Conservation (phyloP, 192 early-diverging fungal species). For the Coemansia sp. region DNA sequence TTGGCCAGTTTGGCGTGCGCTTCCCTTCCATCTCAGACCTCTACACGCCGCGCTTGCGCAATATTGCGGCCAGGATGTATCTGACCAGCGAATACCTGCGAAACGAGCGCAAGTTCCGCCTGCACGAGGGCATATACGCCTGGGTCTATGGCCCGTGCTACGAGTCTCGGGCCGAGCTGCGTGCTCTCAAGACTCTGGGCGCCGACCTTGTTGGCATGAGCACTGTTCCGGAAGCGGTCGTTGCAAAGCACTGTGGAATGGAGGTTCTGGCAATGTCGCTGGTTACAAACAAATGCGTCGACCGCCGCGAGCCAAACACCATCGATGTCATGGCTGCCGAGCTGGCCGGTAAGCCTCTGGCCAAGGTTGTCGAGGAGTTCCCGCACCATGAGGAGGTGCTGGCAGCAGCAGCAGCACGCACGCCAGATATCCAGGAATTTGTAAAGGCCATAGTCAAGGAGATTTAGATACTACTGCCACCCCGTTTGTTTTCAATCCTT, state of each 20-base stretch:
- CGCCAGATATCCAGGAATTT: conserved; percentile 42
- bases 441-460: conserved; percentile 36
- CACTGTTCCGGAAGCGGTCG: conserved; percentile 84
- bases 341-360: conserved; percentile 29
- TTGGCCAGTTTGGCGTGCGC: conserved; percentile 77
- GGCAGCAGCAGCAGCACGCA: conserved; percentile 38
- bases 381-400: conserved; percentile 52
- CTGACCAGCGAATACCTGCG: conserved; percentile 36
- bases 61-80: conserved; percentile 48
- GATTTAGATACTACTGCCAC: neutral
- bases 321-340: conserved; percentile 39
- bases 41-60: conserved; percentile 80
- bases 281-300: conserved; percentile 76
- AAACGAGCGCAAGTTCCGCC: conserved; percentile 40
- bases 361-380: conserved; percentile 27
- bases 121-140: conserved; percentile 84
- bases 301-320: conserved; percentile 36
- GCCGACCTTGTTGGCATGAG: conserved; percentile 93
- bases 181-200: conserved; percentile 67
- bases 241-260: conserved; percentile 84
- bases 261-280: conserved; percentile 79
- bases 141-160: conserved; percentile 86
- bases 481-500: too few relatives aligned
- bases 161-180: conserved; percentile 84
- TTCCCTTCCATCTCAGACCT: conserved; percentile 87